These are phyloP conservation scores for Chamaecrista fasciculata DNA, from an alignment of 306 rosid genomes.

Conservation along the genomic window DNA sequence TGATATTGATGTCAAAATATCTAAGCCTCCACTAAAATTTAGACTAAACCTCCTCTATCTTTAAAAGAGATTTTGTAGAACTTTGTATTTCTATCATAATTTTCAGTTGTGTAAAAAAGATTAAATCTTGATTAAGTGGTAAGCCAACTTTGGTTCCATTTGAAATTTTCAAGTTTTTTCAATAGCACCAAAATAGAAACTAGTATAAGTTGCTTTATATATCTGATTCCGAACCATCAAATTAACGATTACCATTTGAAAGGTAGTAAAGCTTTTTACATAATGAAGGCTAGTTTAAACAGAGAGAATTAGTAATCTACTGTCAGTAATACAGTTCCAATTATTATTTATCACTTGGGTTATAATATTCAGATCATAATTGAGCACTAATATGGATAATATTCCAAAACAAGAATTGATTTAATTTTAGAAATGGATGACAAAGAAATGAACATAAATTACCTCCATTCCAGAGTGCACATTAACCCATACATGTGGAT, in stretches of 20 bases:
- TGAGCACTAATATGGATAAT: constrained; percentile 19
- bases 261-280: background rate
- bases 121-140: background rate
- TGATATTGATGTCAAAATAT: background rate
- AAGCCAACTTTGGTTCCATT: constrained; percentile 3
- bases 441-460: constrained; percentile 22
- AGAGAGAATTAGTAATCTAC: constrained; percentile 13
- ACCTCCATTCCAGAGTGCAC: constrained; percentile 99
- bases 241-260: background rate
- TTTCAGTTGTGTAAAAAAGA: constrained; percentile 4
- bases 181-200: background rate
- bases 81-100: background rate
- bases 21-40: constrained; percentile 9
- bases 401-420: constrained; percentile 1
- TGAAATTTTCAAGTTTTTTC: background rate
- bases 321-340: constrained; percentile 4
- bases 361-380: constrained; percentile 18
- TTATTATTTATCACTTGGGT: constrained; percentile 18
- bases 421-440: background rate
- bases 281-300: constrained; percentile 1
- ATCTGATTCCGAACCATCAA: background rate
- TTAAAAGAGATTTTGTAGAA: background rate
- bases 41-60: background rate
- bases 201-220: background rate
- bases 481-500: constrained; percentile 94